phyloP scores from a whole-genome alignment of 202 grass and related monocot genomes.

The Eragrostis tef region DNA sequence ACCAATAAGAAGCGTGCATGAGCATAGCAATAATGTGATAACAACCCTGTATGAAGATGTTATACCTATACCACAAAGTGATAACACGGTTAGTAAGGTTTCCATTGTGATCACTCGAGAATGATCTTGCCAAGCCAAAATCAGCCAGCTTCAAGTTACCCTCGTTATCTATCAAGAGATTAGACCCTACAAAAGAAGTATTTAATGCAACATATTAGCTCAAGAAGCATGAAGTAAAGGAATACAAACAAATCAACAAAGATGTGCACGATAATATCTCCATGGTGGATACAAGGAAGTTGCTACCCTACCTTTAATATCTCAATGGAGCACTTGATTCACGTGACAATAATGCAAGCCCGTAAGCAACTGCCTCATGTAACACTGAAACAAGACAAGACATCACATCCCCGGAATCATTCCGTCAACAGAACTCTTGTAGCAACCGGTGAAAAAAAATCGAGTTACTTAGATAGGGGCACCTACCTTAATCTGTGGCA shows the following conservation, averaged over 20 bases:
- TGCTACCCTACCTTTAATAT: constrained; percentile 81
- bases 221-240: not conserved
- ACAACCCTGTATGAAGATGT: not conserved
- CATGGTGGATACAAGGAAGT: no score
- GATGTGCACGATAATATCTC: not conserved
- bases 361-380: constrained; percentile 85
- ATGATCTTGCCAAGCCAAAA: constrained; percentile 91
- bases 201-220: constrained; percentile 28
- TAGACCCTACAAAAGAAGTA: constrained; percentile 63
- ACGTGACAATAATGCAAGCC: constrained; percentile 84
- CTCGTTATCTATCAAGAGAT: constrained; percentile 96
- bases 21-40: not conserved
- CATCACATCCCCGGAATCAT: not conserved
- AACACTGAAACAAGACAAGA: constrained; percentile 54
- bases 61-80: constrained; percentile 92
- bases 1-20: not conserved
- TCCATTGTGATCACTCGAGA: constrained; percentile 82
- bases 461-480: not conserved
- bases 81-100: constrained; percentile 93
- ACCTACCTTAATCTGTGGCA: constrained; percentile 91
- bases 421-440: not conserved
- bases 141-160: constrained; percentile 97
- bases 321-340: constrained; percentile 93
- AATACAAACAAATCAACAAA: not conserved
- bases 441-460: not conserved